Percentiles rank a stretch among this genome's conserved stretches.
These are phyloP conservation scores for Iberis pinnata DNA, from an alignment of 345 rosid species.

Conservation along the genomic window DNA sequence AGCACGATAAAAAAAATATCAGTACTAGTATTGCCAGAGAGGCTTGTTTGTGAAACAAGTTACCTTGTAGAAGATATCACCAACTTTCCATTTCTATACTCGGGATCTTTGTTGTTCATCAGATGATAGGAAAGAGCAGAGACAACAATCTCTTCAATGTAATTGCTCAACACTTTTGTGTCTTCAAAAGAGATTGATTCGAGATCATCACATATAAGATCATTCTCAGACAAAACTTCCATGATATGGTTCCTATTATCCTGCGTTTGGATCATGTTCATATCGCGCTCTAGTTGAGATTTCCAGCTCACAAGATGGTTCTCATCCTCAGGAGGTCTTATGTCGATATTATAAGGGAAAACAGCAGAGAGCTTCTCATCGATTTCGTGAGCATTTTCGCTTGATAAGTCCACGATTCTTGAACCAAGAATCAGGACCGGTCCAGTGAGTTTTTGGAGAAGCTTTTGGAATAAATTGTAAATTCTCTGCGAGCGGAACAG, in stretches of 20 bases:
- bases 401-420: conserved; percentile 44
- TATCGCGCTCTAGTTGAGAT: conserved; percentile 80
- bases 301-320: conserved; percentile 81
- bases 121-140: conserved; percentile 87
- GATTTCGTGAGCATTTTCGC: conserved; percentile 40
- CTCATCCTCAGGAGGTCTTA: conserved; percentile 85
- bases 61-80: conserved; percentile 75
- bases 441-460: conserved; percentile 69
- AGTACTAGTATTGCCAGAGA: background rate
- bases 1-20: background rate
- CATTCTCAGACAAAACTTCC: conserved; percentile 86
- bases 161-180: conserved; percentile 60
- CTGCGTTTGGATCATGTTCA: conserved; percentile 86
- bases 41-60: background rate
- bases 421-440: conserved; percentile 83
- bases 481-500: conserved; percentile 59
- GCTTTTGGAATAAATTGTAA: conserved; percentile 65
- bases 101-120: conserved; percentile 69
- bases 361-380: conserved; percentile 57
- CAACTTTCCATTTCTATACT: conserved; percentile 82
- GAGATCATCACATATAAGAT: conserved; percentile 82
- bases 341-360: conserved; percentile 85
- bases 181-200: conserved; percentile 62
- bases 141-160: conserved; percentile 84
- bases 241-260: conserved; percentile 82